Percentiles rank a stretch among this genome's conserved stretches.
These are phyloP conservation scores for Aspergillus steynii DNA, from an alignment of 495 filamentous ascomycete species.

Conservation along the genomic window DNA sequence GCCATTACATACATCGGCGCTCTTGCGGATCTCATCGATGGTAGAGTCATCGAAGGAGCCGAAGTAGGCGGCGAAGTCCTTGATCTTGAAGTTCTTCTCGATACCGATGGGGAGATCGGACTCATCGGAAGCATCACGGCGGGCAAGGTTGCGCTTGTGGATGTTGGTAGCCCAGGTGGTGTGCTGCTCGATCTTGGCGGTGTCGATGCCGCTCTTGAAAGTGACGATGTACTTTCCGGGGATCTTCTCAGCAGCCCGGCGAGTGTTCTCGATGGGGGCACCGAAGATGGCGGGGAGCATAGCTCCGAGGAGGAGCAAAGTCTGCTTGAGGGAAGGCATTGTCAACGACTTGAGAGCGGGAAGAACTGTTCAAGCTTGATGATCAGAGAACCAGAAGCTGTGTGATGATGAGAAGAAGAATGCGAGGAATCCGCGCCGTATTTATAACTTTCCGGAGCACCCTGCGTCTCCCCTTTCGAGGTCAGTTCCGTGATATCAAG, in stretches of 20 bases:
- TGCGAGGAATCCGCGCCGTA: constrained; percentile 8
- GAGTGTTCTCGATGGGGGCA: constrained; percentile 18
- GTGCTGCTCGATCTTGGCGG: constrained; percentile 22
- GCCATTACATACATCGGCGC: constrained; percentile 71
- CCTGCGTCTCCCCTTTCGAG: constrained; percentile 1
- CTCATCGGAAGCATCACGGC: constrained; percentile 15
- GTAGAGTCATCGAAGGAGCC: constrained; percentile 80
- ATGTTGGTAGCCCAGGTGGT: constrained; percentile 24
- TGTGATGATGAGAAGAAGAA: constrained; percentile 15
- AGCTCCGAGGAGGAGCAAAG: constrained; percentile 26
- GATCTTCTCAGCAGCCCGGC: constrained; percentile 16
- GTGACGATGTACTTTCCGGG: constrained; percentile 33
- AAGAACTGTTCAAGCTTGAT: background rate
- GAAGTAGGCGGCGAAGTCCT: constrained; percentile 72
- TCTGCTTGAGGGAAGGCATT: constrained; percentile 31
- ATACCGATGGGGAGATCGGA: constrained; percentile 47
- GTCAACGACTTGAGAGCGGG: constrained; percentile 8
- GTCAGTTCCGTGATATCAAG: constrained; percentile 6
- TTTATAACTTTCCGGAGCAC: constrained; percentile 16
- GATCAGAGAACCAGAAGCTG: constrained; percentile 5
- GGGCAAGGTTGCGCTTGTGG: constrained; percentile 24
- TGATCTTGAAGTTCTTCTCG: constrained; percentile 82
- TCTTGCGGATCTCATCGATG: constrained; percentile 77
- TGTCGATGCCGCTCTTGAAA: constrained; percentile 24
- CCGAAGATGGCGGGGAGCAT: constrained; percentile 26